Evolutionary conservation across 768 basidiomycete species (phyloP).

Genomic region (Pleurotus platypus): DNA sequence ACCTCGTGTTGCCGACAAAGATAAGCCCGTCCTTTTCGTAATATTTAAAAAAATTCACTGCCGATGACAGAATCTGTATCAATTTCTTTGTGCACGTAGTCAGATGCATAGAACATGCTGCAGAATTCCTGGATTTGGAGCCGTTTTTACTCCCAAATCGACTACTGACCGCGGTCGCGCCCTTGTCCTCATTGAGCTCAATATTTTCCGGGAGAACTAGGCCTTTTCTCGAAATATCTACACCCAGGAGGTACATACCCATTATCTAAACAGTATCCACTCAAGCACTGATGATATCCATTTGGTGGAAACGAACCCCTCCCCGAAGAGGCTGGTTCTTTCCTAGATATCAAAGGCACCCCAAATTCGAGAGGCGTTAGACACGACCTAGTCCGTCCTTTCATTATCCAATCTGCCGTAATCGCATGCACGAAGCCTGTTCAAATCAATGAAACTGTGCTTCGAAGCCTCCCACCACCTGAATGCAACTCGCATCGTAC

Average conservation of each 20-base stretch:
- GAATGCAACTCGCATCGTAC: neutral
- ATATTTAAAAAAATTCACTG: neutral
- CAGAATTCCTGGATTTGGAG: too few species aligned
- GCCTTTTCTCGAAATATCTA: too few species aligned
- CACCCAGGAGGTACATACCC: too few species aligned
- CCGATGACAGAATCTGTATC: neutral
- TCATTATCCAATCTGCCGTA: conserved; percentile 8
- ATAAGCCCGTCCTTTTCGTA: conserved; percentile 9
- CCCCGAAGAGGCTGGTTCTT: neutral
- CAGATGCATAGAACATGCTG: neutral
- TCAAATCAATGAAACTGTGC: conserved; percentile 8
- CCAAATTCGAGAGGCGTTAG: neutral
- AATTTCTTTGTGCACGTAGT: neutral
- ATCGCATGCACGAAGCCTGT: neutral
- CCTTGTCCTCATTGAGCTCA: too few species aligned
- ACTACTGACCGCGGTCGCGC: too few species aligned
- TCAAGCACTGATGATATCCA: too few species aligned
- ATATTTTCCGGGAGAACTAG: too few species aligned
- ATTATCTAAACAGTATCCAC: too few species aligned
- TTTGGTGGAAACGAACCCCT: neutral
- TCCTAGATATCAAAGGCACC: too few species aligned
- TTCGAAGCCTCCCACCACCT: conserved; percentile 1
- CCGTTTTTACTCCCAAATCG: too few species aligned
- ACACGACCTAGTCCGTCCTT: neutral
- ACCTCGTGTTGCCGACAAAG: conserved; percentile 8